phyloP scores from a whole-genome alignment of 2,329 filamentous ascomycete genomes.

The Rachicladosporium sp. region DNA sequence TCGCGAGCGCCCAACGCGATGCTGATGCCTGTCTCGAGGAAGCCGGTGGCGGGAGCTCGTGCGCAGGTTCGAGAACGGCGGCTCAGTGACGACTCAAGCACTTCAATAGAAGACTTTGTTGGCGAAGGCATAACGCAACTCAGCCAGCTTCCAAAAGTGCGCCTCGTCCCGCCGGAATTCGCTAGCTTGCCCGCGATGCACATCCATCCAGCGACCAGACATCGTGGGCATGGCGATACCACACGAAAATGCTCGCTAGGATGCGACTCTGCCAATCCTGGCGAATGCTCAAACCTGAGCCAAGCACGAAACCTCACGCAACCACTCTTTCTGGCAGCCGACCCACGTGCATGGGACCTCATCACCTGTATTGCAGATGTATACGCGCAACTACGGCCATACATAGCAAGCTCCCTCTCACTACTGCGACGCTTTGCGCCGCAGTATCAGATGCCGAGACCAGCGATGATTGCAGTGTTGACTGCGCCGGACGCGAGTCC shows the following conservation, averaged over 20 bases:
- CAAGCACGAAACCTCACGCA: not conserved
- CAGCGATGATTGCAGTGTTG: constrained; percentile 10
- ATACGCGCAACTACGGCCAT: not conserved
- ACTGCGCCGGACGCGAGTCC: constrained; percentile 9
- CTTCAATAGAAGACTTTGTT: not conserved
- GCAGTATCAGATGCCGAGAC: constrained; percentile 8
- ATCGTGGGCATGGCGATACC: not conserved
- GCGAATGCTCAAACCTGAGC: constrained; percentile 6
- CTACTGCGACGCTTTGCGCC: not conserved
- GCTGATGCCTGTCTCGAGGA: not conserved
- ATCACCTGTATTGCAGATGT: not conserved
- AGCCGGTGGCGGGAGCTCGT: too few species aligned
- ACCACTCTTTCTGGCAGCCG: not conserved
- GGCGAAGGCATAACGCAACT: constrained; percentile 5
- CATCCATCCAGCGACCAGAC: constrained; percentile 1
- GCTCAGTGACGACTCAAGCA: too few species aligned
- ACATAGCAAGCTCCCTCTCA: not conserved
- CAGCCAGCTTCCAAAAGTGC: constrained; percentile 14
- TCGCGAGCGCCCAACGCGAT: not conserved
- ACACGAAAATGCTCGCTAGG: constrained; percentile 11
- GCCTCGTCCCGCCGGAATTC: constrained; percentile 17
- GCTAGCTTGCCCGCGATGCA: constrained; percentile 12
- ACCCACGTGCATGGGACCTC: not conserved
- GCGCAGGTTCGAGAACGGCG: too few species aligned
- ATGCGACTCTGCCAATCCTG: constrained; percentile 8